Evolutionary conservation across 2,329 filamentous ascomycete genomes (phyloP), one percentile per base, ranked within the genome.

Genomic region (Raffaelea arxii): DNA sequence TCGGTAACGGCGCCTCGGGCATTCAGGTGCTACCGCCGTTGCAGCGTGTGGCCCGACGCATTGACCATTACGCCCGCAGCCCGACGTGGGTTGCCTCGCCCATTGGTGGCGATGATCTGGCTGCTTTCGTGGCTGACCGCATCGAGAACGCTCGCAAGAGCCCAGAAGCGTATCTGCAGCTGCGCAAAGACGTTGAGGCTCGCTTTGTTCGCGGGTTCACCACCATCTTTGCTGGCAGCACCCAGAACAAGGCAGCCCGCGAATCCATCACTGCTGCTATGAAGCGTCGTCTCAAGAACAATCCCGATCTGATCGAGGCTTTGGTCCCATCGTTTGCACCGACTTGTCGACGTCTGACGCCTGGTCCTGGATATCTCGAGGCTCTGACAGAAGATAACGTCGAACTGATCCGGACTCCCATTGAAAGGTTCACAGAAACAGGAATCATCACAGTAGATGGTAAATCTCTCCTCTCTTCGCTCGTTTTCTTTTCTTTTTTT

Each of bases 1-100:
- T 66, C 49, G 63, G 64, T 35, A 64, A 62, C 32, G 66, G 67
- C 5, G 58, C 65, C 30, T 62, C 62, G 14, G 65, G 55, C 14
- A 50, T 55, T 32, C 53, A 55, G 48, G 47, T 55, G n/a, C 25
- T 47, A 25, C 41, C 46, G 16, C 27, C 9, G 27, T 16, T 16
- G 0, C 57, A 61, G 6, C 64, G 62, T 11, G 43, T 66, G 11
- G 63, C 65, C 51, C 59, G 58, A 43, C 49, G 48, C 21, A 55
- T 65, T 46, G 49, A 63, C 9, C 59, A 61, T 32, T 60, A 59
- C 19, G 61, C 55, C 39, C 55, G 47, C 2, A 60, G 57, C 19
- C 56, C 51, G 25, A 55, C 55, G 44, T 53, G 51, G 12, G 55
- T 50, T 6, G 54, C 55, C 4, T 4, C 38, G 16, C 27, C 27